Evolutionary conservation across 2,329 filamentous ascomycete species (phyloP).

Genomic region (Aspergillus pseudoterreus): DNA sequence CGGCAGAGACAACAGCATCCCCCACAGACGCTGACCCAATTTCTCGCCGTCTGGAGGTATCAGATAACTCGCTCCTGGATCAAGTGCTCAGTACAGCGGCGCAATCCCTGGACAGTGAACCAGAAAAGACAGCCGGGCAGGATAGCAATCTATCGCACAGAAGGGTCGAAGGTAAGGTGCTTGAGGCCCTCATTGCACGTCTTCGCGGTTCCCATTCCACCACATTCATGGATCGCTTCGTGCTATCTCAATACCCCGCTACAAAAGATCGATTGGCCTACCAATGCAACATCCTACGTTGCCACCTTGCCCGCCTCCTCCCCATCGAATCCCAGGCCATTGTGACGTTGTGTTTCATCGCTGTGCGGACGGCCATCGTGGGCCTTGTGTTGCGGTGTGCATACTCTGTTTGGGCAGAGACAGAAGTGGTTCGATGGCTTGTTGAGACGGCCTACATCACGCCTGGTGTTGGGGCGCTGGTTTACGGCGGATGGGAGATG

Average conservation of each 20-base stretch:
- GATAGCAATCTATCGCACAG: not conserved
- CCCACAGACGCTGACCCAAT: not conserved
- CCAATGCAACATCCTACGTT: not conserved
- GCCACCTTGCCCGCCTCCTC: not conserved
- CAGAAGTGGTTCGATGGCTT: not conserved
- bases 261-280: not conserved
- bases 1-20: not conserved
- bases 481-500: not conserved
- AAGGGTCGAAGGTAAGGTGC: too few relatives aligned
- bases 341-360: not conserved
- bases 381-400: not conserved
- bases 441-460: not conserved
- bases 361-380: not conserved
- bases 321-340: not conserved
- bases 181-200: not conserved
- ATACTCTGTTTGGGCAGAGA: not conserved
- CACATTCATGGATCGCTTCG: not conserved
- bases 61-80: not conserved
- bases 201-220: not conserved
- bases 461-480: not conserved
- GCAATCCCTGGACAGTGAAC: not conserved
- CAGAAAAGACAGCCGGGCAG: not conserved
- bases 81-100: not conserved
- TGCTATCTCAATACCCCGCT: not conserved
- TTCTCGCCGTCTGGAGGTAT: not conserved